Evolutionary conservation across 495 filamentous ascomycete species (phyloP), one percentile per base, ranked within the genome.

Genomic region (Rhypophila decipiens): DNA sequence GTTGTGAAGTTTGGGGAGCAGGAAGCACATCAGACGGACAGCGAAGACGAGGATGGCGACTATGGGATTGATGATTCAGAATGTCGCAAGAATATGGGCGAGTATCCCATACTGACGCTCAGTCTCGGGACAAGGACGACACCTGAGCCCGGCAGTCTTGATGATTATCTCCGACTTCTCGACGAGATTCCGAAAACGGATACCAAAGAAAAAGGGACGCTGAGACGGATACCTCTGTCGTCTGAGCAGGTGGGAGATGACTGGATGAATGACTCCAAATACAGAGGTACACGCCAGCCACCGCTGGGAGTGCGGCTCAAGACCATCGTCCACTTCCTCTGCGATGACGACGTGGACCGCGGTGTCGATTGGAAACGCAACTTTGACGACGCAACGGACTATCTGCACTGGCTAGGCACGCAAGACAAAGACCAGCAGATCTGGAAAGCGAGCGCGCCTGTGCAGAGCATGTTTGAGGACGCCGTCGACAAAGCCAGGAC

Each of bases 301-400:
- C 61, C 58, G 2, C 39, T 66, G 20, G 56, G 42, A 13, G 21
- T 47, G 10, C 54, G 53, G 8, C 55, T 69, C 18, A 15, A 55
- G 29, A 56, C 46, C 17, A 39, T 58, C 18, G 29, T 51, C 37
- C 61, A 56, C 40, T 66, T 67, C 33, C 56, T 69, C 12, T 42
- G 49, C 47, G 60, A 67, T 15, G 55, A 64, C 23, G 56, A 67
- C 27, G 42, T 59, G 39, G 57, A 63, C 48, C 63, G 63, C 13
- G 55, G 47, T 27, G 21, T 52, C 10, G 10, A 47, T 23, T 68
- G 61, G 61, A 37, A 51, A 40, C 1, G 9, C 10, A 53, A 52
- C 37, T 55, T 59, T 5, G 36, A 18, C 13, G 52, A 59, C 24
- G 34, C 56, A 1, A 38, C 46, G 2, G 22, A 44, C 19, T 69